phyloP scores from a whole-genome alignment of 1,284 basidiomycete genomes.

The Acaromyces ingoldii region DNA sequence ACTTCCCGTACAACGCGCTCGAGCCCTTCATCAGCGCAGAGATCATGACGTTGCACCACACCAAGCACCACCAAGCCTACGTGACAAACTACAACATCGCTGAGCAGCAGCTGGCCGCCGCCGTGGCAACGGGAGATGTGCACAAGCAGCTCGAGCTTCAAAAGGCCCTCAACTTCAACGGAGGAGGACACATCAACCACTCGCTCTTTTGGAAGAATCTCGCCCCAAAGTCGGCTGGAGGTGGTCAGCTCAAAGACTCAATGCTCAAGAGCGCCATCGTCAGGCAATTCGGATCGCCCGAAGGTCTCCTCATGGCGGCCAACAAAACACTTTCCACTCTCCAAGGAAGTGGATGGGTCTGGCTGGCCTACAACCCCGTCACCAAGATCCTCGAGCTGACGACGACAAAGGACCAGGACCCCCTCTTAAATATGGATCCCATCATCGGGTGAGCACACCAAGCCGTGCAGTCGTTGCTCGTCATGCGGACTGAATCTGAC shows the following conservation, averaged over 20 bases:
- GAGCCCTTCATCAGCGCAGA: constrained; percentile 45
- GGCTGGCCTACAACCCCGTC: constrained; percentile 38
- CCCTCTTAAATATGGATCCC: constrained; percentile 35
- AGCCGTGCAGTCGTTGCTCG: not conserved
- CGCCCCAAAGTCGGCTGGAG: constrained; percentile 34
- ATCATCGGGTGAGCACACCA: constrained; percentile 21
- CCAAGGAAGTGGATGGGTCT: constrained; percentile 48
- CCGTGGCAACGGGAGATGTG: constrained; percentile 31
- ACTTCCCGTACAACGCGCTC: constrained; percentile 76
- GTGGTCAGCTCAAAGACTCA: constrained; percentile 34
- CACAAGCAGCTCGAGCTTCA: constrained; percentile 26
- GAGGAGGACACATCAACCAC: constrained; percentile 49
- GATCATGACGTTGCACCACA: constrained; percentile 49
- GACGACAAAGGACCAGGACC: constrained; percentile 49
- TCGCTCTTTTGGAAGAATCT: constrained; percentile 49
- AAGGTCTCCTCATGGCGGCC: constrained; percentile 56
- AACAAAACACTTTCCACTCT: constrained; percentile 68
- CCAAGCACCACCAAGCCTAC: constrained; percentile 49
- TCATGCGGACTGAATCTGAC: not conserved
- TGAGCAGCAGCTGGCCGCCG: constrained; percentile 34
- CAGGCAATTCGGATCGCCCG: constrained; percentile 42
- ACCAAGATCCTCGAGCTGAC: constrained; percentile 37
- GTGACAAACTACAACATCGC: constrained; percentile 46
- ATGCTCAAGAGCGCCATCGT: constrained; percentile 41
- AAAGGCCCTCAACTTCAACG: constrained; percentile 48